Evolutionary conservation across 2,329 filamentous ascomycete species (phyloP), one percentile per base, ranked within the genome.

Genomic region (Trichoderma koningii): DNA sequence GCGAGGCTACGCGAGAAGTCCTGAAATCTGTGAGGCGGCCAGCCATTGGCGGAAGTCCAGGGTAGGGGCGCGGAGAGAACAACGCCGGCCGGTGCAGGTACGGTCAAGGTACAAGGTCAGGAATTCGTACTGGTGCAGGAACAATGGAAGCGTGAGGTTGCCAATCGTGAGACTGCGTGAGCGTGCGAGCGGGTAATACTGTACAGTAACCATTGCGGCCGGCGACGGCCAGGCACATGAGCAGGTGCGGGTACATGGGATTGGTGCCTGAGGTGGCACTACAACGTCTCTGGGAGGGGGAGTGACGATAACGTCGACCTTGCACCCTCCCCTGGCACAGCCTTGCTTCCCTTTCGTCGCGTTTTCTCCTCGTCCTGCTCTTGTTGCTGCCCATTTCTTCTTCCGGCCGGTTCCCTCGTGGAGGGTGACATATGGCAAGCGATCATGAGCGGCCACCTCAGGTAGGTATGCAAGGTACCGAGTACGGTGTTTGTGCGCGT

Each of bases 1-100:
- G 56, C 56, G 56, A 65, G 56, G 64, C 64, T 55, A 65, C 56
- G 64, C 64, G 59, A 63, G 53, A 66, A 57, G 64, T 65, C 64
- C 64, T 65, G 64, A 62, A 65, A 65, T 62, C 38, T 60, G 23
- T 53, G 14, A 30, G 28, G 30, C 45, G 26, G 55, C 56, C 38
- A 45, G 50, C 51, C 30, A 60, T 56, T 53, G 42, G 48, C 34
- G 55, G 64, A 26, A 55, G 23, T 34, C 51, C 44, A 64, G 51
- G 61, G 52, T 56, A 48, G 44, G 55, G 55, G 47, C 30, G 55
- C 47, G 56, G 30, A 60, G 48, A 28, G 42, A 64, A 59, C 64
- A 53, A 62, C 56, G 44, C 48, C 30, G 53, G 53, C 28, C 14
- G 42, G 55, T 63, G 28, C 41, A 53, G 50, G 60, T 47, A 34